A percentile compares a stretch with the other conserved stretches of the same genome.
These are phyloP conservation scores for Colletotrichum sp. DNA, from an alignment of 2,329 filamentous ascomycete genomes.

Conservation along the genomic window DNA sequence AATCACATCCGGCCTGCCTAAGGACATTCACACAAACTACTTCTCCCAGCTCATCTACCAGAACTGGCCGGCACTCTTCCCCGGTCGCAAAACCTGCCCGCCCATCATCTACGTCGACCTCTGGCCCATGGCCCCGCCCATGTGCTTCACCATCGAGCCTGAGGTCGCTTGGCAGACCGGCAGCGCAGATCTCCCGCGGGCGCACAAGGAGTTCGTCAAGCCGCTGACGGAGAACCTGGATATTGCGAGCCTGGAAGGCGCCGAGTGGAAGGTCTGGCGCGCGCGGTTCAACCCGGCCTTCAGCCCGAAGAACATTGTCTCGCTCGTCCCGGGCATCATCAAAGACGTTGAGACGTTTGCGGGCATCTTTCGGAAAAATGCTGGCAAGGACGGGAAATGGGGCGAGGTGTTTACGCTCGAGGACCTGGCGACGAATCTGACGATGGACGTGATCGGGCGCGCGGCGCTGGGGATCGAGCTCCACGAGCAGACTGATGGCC, in stretches of 20 bases:
- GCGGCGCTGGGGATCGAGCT: constrained; percentile 30
- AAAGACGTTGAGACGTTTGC: constrained; percentile 41
- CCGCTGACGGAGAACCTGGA: constrained; percentile 37
- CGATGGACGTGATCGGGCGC: constrained; percentile 45
- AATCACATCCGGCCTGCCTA: neutral
- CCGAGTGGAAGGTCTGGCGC: constrained; percentile 32
- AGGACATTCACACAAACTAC: constrained; percentile 2
- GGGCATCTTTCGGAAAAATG: constrained; percentile 29
- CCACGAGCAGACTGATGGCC: neutral
- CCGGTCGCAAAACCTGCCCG: constrained; percentile 29
- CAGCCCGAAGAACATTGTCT: constrained; percentile 37
- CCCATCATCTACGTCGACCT: constrained; percentile 31
- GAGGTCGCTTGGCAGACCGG: constrained; percentile 26
- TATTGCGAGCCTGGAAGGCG: constrained; percentile 34
- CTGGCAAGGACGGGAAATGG: constrained; percentile 32
- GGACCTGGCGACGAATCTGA: constrained; percentile 38
- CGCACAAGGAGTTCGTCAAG: constrained; percentile 29
- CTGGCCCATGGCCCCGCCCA: constrained; percentile 30
- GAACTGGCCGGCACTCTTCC: constrained; percentile 10
- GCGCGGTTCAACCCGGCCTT: constrained; percentile 40
- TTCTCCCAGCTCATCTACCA: constrained; percentile 1
- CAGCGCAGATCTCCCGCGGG: constrained; percentile 25
- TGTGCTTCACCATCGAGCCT: constrained; percentile 23
- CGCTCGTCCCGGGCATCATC: constrained; percentile 39
- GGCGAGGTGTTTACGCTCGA: constrained; percentile 38